Evolutionary conservation across 257 asterid species (phyloP), one percentile per base, ranked within the genome.

Genomic region (Ligustrum vulgare): DNA sequence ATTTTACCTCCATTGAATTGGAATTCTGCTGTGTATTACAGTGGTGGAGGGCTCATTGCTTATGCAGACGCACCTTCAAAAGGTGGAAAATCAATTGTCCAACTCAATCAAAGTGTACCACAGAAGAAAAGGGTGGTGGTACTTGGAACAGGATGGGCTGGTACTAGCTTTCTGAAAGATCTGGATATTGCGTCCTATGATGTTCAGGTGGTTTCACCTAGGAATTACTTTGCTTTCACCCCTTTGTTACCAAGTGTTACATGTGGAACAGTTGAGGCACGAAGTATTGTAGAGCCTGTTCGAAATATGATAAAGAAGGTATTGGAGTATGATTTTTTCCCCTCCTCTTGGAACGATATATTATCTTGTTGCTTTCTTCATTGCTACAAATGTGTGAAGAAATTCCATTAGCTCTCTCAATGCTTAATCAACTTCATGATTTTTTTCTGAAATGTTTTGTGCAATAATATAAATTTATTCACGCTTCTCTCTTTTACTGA

Each of bases 91-190:
- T 36, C 81, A 16, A 47, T 34, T 58, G 72, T 62, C n/a, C 82
- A 84, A 49, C 82, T 62, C 25, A 66, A 36, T 73, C 49, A 71
- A 73, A 67, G 71, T 13, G 85, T 87, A 72, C 62, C 85, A 54
- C 77, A 56, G 66, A 95, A 86, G 91, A 93, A 93, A 81, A 84
- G 65, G 72, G 84, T 95, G 31, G 84, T 95, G 54, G 97, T 95
- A 22, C 98, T 95, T 47, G 99, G 99, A 74, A 95, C 97, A 16
- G 99, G 99, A 72, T 95, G 99, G 99, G 99, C 91, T 51, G 95
- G 85, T 32, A 87, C 93, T 22, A 88, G 99, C 81, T 92, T 94
- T 83, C 83, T 94, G 56, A 92, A 85, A 80, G 96, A 91, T 84
- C 81, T 94, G 54, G 97, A 94, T 77, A 84, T 89, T 75, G 89